Evolutionary conservation across 2,329 filamentous ascomycete species (phyloP), one percentile per base, ranked within the genome.

Genomic region (Neonectria ditissima): DNA sequence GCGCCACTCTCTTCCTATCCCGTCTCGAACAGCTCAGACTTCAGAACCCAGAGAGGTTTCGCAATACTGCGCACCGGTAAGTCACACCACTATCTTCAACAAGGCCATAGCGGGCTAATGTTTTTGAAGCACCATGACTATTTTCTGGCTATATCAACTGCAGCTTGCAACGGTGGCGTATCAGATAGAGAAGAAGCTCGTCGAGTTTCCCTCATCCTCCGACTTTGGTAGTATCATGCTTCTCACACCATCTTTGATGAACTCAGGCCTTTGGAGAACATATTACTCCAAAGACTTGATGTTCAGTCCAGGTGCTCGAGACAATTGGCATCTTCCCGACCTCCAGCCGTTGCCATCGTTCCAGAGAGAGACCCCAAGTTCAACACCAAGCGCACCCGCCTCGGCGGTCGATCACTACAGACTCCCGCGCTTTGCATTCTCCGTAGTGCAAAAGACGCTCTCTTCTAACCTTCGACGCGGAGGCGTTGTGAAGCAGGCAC

Each of bases 61-160:
- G 75, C 34, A 78, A 78, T 41, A 77, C 76, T 1, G 74, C 76
- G 0, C 78, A 80, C 48, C 71, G 66, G 74, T 72, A 67, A 26
- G 71, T 62, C 41, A 7, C 22, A 2, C 9, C 5, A 18, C 20
- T 2, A 11, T 26, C 24, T 43, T 32, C 10, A 9, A 28, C 16
- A 3, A 6, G 11, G 3, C 28, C 5, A 5, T 28, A 13, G 41
- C 16, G 30, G 59, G 20, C 7, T 37, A 8, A 28, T 2, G 3
- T 1, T 2, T 20, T 11, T 4, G 7, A 2, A 76, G 74, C 4
- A 76, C 74, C 1, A 75, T 79, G 73, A 78, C 78, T 0, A 62
- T 74, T 3, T 79, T 79, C 50, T 79, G 77, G 74, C 68, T 79
- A 3, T 66, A 76, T 20, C 75, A 76, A n/a, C 73, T 79, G 1